Conservation (phyloP, 371 early-diverging fungal genomes). For the Apophysomyces variabilis region DNA sequence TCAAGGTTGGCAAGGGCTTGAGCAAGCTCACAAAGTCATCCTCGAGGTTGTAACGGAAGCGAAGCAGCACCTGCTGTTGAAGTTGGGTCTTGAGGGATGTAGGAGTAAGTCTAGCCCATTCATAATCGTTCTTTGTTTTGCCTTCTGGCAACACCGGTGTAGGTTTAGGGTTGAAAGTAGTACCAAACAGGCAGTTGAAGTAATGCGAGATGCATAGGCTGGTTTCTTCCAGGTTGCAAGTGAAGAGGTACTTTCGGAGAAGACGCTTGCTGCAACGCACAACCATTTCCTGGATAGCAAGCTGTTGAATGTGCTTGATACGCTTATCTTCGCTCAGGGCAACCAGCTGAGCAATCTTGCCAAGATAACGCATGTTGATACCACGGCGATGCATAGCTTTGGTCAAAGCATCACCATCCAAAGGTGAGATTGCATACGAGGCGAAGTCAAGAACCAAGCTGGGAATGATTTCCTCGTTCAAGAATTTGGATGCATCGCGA, state of each 20-base stretch:
- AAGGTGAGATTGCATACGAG: slow-evolving; percentile 73
- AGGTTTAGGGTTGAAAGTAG: slow-evolving; percentile 61
- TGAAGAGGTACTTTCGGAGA: slow-evolving; percentile 69
- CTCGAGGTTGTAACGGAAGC: slow-evolving; percentile 78
- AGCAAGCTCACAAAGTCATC: slow-evolving; percentile 55
- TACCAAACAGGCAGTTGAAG: slow-evolving; percentile 81
- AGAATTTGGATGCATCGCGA: slow-evolving; percentile 79
- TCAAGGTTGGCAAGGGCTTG: slow-evolving; percentile 72
- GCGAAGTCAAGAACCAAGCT: slow-evolving; percentile 79
- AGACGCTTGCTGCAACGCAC: slow-evolving; percentile 86
- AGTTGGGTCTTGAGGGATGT: slow-evolving; percentile 57
- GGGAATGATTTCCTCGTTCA: slow-evolving; percentile 72
- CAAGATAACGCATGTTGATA: slow-evolving; percentile 96
- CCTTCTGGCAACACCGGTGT: slow-evolving; percentile 37
- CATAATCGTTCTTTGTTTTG: slow-evolving; percentile 41
- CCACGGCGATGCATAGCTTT: slow-evolving; percentile 91
- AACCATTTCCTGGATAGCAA: slow-evolving; percentile 84
- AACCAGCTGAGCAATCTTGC: slow-evolving; percentile 69
- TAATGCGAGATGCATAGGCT: slow-evolving; percentile 78
- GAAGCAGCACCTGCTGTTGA: slow-evolving; percentile 62
- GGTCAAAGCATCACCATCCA: slow-evolving; percentile 84
- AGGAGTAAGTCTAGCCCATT: slow-evolving; percentile 67
- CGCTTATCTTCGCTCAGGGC: slow-evolving; percentile 61
- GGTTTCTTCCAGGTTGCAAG: slow-evolving; percentile 59
- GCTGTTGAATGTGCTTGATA: slow-evolving; percentile 55